Evolutionary conservation across 2,329 filamentous ascomycete genomes (phyloP).

Genomic region (Paecilomyces formosus): DNA sequence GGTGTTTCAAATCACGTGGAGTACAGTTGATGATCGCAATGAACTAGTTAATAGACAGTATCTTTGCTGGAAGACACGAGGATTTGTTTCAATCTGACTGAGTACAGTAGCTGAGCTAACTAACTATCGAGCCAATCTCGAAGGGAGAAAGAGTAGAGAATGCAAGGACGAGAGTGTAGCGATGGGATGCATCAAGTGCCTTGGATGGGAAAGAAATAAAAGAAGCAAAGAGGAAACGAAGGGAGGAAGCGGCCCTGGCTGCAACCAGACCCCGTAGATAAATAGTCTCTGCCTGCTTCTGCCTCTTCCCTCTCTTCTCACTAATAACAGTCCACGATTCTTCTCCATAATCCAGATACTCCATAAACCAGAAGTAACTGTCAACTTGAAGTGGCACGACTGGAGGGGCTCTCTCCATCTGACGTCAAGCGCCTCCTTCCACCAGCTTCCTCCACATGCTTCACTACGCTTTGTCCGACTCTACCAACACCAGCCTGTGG

Average conservation of each 20-base stretch:
- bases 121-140: neutral
- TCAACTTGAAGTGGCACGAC: neutral
- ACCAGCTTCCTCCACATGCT: neutral
- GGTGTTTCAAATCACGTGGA: constrained; percentile 41
- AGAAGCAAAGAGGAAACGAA: no score
- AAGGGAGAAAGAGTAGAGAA: neutral
- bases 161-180: neutral
- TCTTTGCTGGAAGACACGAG: no score
- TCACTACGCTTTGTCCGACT: neutral
- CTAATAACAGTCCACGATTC: no score
- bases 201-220: no score
- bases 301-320: no score
- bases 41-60: neutral
- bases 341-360: no score
- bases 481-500: neutral
- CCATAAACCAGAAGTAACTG: no score
- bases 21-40: neutral
- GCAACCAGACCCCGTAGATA: no score
- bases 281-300: no score
- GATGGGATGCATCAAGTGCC: neutral
- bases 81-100: no score
- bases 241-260: no score
- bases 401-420: neutral
- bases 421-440: neutral
- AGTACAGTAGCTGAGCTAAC: no score